These are phyloP conservation scores for Picea abies DNA, from an alignment of 83 land plant species.

Conservation along the genomic window DNA sequence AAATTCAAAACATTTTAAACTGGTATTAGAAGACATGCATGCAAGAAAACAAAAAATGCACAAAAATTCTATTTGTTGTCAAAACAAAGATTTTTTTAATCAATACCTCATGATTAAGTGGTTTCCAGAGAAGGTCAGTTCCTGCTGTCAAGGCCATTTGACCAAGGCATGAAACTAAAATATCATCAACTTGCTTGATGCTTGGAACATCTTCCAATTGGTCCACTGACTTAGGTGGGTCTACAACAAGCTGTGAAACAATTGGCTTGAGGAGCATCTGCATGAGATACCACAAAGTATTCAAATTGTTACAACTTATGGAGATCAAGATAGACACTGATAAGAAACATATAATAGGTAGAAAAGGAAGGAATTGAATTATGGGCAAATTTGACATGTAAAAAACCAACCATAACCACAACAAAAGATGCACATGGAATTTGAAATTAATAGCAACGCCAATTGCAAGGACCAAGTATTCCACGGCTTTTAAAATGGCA, in stretches of 20 bases:
- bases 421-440: not conserved
- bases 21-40: not conserved
- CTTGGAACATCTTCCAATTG: constrained; percentile 37
- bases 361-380: too few species aligned
- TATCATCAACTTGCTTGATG: constrained; percentile 69
- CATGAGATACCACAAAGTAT: constrained; percentile 8
- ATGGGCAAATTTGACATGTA: not conserved
- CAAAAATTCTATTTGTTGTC: too few species aligned
- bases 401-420: not conserved
- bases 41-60: not conserved
- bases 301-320: not conserved
- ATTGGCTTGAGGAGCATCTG: constrained; percentile 84
- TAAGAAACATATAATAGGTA: too few species aligned
- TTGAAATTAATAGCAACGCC: too few species aligned
- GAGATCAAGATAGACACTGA: not conserved
- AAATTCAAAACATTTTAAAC: not conserved
- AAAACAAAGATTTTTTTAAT: too few species aligned
- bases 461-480: too few species aligned
- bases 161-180: constrained; percentile 75
- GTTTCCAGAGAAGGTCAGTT: constrained; percentile 86
- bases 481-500: not conserved
- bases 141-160: constrained; percentile 95
- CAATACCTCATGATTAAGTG: constrained; percentile 85
- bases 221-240: constrained; percentile 47
- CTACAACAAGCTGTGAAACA: constrained; percentile 64